phyloP scores from a whole-genome alignment of 2,329 filamentous ascomycete genomes.

The Colletotrichum euphorbiae region DNA sequence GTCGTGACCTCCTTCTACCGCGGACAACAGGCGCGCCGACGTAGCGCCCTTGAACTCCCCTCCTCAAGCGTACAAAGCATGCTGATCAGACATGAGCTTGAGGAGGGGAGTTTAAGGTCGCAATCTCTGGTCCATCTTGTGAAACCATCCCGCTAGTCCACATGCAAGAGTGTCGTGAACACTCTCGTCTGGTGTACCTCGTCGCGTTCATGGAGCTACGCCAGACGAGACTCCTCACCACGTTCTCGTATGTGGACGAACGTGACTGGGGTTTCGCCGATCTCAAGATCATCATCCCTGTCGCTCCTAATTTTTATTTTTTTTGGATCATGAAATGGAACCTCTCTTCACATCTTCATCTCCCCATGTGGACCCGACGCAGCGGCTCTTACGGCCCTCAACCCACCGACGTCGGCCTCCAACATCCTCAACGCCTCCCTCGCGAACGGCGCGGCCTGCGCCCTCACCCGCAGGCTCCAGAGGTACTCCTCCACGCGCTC shows the following conservation, averaged over 20 bases:
- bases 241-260: not conserved
- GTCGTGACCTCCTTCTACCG: not conserved
- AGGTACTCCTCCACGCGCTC: conserved; percentile 54
- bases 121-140: not conserved
- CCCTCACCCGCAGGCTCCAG: conserved; percentile 56
- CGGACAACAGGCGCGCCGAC: not conserved
- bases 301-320: too few species aligned
- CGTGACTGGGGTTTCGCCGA: not conserved
- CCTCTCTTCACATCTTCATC: conserved; percentile 32
- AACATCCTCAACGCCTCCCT: conserved; percentile 54
- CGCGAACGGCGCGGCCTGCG: conserved; percentile 53
- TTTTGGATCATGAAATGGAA: too few species aligned
- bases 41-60: not conserved
- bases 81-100: conserved; percentile 7
- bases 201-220: too few species aligned
- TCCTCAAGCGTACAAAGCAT: conserved; percentile 4
- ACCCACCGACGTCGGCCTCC: conserved; percentile 44
- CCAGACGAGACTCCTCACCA: too few species aligned
- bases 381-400: conserved; percentile 34
- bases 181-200: too few species aligned
- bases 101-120: conserved; percentile 3
- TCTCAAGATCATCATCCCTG: too few species aligned
- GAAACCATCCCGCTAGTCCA: not conserved
- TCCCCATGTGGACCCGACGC: not conserved
- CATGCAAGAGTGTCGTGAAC: too few species aligned